phyloP scores from a whole-genome alignment of 2,329 filamentous ascomycete species.

The Sporothrix pallida region DNA sequence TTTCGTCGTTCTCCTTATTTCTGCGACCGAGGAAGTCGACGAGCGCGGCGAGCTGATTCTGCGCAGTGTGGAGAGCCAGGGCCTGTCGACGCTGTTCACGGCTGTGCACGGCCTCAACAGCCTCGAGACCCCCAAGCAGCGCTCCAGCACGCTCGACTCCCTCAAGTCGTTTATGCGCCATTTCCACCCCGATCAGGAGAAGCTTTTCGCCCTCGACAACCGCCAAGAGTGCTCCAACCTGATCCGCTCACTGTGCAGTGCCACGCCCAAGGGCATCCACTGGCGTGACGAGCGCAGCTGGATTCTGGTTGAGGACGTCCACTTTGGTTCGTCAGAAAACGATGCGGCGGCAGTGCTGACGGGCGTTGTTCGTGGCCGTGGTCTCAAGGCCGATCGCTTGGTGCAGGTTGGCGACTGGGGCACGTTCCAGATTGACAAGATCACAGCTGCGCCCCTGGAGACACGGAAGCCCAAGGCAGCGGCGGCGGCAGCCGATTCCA shows the following conservation, averaged over 20 bases:
- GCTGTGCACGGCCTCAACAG: slow-evolving; percentile 80
- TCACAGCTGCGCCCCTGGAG: slow-evolving; percentile 74
- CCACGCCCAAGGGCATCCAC: slow-evolving; percentile 88
- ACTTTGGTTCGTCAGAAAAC: slow-evolving; percentile 66
- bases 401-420: slow-evolving; percentile 95
- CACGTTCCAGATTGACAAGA: slow-evolving; percentile 88
- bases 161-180: slow-evolving; percentile 92
- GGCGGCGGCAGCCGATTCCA: slow-evolving; percentile 55
- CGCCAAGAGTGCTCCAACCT: slow-evolving; percentile 90
- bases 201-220: slow-evolving; percentile 85
- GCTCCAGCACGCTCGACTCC: slow-evolving; percentile 76
- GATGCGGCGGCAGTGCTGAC: slow-evolving; percentile 65
- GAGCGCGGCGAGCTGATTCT: slow-evolving; percentile 83
- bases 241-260: slow-evolving; percentile 88
- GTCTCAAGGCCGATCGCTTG: slow-evolving; percentile 86
- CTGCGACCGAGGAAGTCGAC: slow-evolving; percentile 82
- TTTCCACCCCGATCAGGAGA: slow-evolving; percentile 92
- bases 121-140: slow-evolving; percentile 79
- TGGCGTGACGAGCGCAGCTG: slow-evolving; percentile 97
- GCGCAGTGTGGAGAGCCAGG: slow-evolving; percentile 87
- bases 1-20: slow-evolving; percentile 86
- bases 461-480: slow-evolving; percentile 60
- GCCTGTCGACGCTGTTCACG: slow-evolving; percentile 89
- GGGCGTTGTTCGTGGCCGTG: slow-evolving; percentile 83
- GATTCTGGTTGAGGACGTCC: slow-evolving; percentile 86